These are phyloP conservation scores for Chaetothyriales sp. DNA, from an alignment of 2,329 filamentous ascomycete species.

Conservation along the genomic window DNA sequence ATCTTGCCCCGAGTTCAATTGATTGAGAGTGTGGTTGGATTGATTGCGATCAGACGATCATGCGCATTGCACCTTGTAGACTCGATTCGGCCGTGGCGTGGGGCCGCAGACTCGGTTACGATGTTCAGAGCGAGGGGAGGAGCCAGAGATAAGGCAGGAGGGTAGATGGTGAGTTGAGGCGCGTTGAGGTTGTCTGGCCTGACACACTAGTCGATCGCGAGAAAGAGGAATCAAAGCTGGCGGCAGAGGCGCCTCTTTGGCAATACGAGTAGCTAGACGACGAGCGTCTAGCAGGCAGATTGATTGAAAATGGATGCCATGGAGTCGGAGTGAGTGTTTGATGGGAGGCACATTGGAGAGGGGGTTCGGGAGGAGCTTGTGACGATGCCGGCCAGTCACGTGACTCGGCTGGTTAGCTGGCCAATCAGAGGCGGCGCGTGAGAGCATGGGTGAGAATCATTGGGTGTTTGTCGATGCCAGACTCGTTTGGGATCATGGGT, in stretches of 20 bases:
- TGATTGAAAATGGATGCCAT: conserved; percentile 13
- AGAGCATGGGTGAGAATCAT: not conserved
- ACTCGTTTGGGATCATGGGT: not conserved
- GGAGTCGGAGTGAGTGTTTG: conserved; percentile 15
- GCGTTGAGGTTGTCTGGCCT: conserved; percentile 17
- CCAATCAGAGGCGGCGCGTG: conserved; percentile 1
- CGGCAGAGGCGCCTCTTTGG: conserved; percentile 29
- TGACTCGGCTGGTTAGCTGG: not conserved
- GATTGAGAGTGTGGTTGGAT: conserved; percentile 1
- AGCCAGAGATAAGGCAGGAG: not conserved
- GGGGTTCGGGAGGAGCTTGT: not conserved
- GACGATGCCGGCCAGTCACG: not conserved
- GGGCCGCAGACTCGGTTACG: not conserved
- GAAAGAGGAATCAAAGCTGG: conserved; percentile 31
- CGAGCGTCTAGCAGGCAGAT: conserved; percentile 29
- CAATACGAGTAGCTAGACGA: conserved; percentile 30
- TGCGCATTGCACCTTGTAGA: not conserved
- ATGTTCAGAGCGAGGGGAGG: not conserved
- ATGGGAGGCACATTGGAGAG: not conserved
- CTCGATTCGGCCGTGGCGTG: not conserved
- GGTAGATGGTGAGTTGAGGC: conserved; percentile 1
- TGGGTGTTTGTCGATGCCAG: too few species aligned
- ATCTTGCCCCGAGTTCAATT: conserved; percentile 8
- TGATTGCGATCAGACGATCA: not conserved
- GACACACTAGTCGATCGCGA: conserved; percentile 29